Evolutionary conservation across 306 rosid genomes (phyloP).

Genomic region (Glycyrrhiza uralensis): DNA sequence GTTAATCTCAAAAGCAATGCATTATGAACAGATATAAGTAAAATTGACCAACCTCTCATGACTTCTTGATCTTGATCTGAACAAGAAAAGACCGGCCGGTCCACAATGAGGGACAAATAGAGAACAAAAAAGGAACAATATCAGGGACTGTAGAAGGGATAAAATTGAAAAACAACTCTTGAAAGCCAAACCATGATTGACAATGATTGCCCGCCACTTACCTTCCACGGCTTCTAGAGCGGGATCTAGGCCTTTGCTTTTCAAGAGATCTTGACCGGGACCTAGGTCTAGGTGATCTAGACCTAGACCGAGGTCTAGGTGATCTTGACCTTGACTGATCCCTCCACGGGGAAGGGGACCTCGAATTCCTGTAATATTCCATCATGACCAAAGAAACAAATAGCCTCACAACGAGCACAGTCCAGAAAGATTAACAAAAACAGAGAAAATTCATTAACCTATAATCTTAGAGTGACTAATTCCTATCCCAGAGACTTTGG

Average conservation of each 20-base stretch:
- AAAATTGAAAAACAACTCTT: not conserved
- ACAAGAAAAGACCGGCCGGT: slow-evolving; percentile 20
- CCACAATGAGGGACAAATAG: not conserved
- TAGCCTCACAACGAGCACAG: not conserved
- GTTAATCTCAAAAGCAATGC: not conserved
- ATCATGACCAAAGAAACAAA: not conserved
- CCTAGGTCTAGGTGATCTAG: slow-evolving; percentile 55
- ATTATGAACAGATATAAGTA: not conserved
- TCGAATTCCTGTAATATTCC: slow-evolving; percentile 53
- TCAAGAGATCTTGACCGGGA: slow-evolving; percentile 54
- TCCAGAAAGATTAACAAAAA: not conserved
- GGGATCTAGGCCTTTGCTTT: slow-evolving; percentile 64
- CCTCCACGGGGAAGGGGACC: slow-evolving; percentile 79
- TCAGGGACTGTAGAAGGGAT: not conserved
- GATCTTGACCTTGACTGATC: slow-evolving; percentile 68
- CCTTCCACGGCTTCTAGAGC: slow-evolving; percentile 89
- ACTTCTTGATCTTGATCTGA: slow-evolving; percentile 86
- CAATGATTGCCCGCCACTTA: too few relatives aligned
- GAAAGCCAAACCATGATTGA: not conserved
- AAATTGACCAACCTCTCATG: slow-evolving; percentile 59
- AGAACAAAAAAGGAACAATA: not conserved
- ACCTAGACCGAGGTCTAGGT: slow-evolving; percentile 53
- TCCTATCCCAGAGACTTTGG: not conserved
- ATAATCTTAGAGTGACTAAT: not conserved
- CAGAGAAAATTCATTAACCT: not conserved